phyloP scores from a whole-genome alignment of 768 basidiomycete species.

The Trametes punicea region DNA sequence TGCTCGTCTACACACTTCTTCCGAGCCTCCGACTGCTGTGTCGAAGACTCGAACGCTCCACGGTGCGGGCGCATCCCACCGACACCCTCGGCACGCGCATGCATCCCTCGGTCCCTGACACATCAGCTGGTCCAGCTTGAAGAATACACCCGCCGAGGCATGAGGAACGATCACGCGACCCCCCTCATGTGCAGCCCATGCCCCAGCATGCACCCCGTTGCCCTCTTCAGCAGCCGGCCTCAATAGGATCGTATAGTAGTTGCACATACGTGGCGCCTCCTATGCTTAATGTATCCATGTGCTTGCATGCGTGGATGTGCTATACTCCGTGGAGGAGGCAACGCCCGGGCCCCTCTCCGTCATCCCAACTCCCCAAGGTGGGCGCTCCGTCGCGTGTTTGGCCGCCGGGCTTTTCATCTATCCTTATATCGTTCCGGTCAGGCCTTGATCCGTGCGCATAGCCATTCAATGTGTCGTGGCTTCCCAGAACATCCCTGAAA shows the following conservation, averaged over 20 bases:
- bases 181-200: not conserved
- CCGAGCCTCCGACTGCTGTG: too few species aligned
- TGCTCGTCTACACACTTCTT: too few species aligned
- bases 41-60: not conserved
- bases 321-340: too few species aligned
- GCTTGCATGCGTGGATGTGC: not conserved
- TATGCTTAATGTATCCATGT: not conserved
- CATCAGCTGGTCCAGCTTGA: not conserved
- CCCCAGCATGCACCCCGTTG: not conserved
- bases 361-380: too few species aligned
- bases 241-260: not conserved
- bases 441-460: too few species aligned
- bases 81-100: not conserved
- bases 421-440: not conserved
- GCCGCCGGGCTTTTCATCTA: not conserved
- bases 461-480: too few species aligned
- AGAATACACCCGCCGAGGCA: not conserved
- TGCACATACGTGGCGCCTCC: not conserved
- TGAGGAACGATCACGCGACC: not conserved
- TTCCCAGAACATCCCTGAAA: too few species aligned
- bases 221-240: not conserved
- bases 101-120: not conserved
- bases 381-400: not conserved
- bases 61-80: too few species aligned
- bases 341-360: too few species aligned